Conservation (phyloP, 441 rosid genomes). For the Adansonia madagascariensis region DNA sequence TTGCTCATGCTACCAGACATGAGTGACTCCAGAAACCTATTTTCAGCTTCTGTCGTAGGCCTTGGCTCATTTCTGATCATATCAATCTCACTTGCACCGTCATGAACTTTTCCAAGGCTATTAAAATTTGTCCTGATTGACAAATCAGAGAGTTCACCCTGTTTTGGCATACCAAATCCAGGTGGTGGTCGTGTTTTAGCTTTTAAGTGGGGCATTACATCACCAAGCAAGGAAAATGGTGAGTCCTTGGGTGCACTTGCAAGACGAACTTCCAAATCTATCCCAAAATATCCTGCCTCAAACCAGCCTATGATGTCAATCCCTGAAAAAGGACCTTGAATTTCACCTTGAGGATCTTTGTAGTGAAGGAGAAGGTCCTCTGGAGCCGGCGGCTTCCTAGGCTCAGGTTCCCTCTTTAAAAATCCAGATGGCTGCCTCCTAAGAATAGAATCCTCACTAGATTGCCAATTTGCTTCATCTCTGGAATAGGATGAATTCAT, state of each 20-base stretch:
- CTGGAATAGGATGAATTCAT: constrained; percentile 47
- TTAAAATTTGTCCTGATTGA: constrained; percentile 52
- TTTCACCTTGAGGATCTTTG: constrained; percentile 94
- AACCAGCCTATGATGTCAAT: constrained; percentile 95
- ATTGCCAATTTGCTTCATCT: constrained; percentile 69
- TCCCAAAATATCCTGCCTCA: constrained; percentile 98
- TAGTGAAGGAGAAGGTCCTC: constrained; percentile 80
- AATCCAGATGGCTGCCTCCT: constrained; percentile 70
- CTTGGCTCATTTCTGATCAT: constrained; percentile 58
- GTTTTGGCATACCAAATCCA: constrained; percentile 79
- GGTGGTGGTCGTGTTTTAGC: constrained; percentile 98
- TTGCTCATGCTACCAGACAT: constrained; percentile 69
- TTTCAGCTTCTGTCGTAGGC: constrained; percentile 81
- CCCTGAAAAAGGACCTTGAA: constrained; percentile 96
- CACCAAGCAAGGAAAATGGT: constrained; percentile 82
- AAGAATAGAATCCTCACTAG: constrained; percentile 59
- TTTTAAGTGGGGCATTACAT: constrained; percentile 97
- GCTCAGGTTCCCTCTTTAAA: constrained; percentile 75
- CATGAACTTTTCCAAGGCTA: constrained; percentile 54
- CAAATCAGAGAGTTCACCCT: constrained; percentile 57
- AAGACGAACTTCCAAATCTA: constrained; percentile 81
- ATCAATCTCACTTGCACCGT: constrained; percentile 58
- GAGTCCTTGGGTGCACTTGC: constrained; percentile 74
- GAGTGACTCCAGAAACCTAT: constrained; percentile 87
- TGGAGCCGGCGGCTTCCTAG: constrained; percentile 67